phyloP scores from a whole-genome alignment of 768 basidiomycete species.

The Boletus pseudopeckii region DNA sequence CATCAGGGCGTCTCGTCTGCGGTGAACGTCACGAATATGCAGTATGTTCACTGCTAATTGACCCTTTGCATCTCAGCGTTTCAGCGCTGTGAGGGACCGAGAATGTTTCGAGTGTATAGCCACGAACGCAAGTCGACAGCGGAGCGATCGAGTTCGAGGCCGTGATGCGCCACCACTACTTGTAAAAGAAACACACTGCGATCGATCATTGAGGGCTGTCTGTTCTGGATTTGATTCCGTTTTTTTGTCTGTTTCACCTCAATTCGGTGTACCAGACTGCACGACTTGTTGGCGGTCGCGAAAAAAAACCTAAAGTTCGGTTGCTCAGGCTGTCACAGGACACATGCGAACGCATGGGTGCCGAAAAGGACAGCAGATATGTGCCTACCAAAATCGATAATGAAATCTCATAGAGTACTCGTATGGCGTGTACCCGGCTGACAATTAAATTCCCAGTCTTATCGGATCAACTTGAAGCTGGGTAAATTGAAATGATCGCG shows the following conservation, averaged over 20 bases:
- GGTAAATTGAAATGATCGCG: not conserved
- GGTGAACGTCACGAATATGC: not conserved
- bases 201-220: not conserved
- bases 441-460: constrained; percentile 2
- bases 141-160: not conserved
- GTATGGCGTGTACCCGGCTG: not conserved
- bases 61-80: too few species aligned
- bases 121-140: not conserved
- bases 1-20: not conserved
- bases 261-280: not conserved
- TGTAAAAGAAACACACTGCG: not conserved
- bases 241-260: not conserved
- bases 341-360: not conserved
- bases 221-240: not conserved
- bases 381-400: not conserved
- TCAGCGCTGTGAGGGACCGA: not conserved
- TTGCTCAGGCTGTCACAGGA: not conserved
- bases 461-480: not conserved
- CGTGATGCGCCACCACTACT: not conserved
- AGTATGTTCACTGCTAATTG: not conserved
- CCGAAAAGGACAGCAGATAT: not conserved
- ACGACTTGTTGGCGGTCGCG: not conserved
- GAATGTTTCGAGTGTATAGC: not conserved
- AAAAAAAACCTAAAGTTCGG: not conserved
- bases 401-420: not conserved